Conservation (phyloP, 192 early-diverging fungal genomes). For the Coemansia sp. region DNA sequence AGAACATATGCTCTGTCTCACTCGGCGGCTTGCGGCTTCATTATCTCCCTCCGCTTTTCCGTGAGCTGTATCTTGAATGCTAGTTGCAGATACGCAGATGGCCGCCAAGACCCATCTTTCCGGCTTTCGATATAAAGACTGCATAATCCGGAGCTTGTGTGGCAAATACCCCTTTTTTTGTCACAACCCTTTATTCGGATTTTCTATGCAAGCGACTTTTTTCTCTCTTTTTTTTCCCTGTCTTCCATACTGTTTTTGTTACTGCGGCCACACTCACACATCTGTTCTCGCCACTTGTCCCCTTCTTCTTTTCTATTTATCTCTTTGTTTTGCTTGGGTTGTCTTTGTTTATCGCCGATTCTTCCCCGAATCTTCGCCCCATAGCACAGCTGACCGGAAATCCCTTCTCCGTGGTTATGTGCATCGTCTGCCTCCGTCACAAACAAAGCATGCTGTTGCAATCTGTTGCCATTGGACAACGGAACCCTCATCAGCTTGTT, state of each 20-base stretch:
- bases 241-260: neutral
- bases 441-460: neutral
- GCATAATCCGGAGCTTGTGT: too few species aligned
- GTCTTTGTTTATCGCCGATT: constrained; percentile 1
- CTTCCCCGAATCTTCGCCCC: neutral
- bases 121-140: too few species aligned
- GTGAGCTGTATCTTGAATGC: neutral
- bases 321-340: too few species aligned
- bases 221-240: neutral
- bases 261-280: neutral
- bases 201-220: neutral
- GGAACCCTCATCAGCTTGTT: neutral
- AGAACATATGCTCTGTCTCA: too few species aligned
- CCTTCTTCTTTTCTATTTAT: neutral
- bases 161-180: neutral
- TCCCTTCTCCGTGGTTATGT: neutral
- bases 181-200: neutral
- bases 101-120: too few species aligned
- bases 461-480: neutral
- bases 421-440: neutral
- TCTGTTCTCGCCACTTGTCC: neutral
- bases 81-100: neutral
- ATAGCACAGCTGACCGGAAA: neutral
- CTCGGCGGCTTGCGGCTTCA: too few species aligned
- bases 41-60: too few species aligned